phyloP scores from a whole-genome alignment of 1,284 basidiomycete species.

The Puccinia polysora region DNA sequence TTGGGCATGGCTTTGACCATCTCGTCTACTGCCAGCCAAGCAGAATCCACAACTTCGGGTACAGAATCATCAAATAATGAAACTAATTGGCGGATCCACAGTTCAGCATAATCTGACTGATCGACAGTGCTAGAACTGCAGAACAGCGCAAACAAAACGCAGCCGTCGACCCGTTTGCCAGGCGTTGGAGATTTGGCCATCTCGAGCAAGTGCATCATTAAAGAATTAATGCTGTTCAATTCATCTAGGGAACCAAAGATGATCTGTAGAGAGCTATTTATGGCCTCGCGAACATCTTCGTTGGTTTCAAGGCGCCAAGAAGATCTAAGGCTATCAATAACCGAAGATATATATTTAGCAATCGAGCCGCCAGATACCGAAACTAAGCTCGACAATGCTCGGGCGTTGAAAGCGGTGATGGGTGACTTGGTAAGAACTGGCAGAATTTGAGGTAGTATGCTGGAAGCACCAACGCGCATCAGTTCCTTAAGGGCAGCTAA shows the following conservation, averaged over 20 bases:
- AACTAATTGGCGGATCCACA: constrained; percentile 92
- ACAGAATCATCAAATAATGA: constrained; percentile 76
- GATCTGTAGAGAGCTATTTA: constrained; percentile 70
- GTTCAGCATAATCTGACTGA: constrained; percentile 68
- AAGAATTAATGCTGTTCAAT: constrained; percentile 74
- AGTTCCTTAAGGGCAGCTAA: constrained; percentile 84
- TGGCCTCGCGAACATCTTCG: constrained; percentile 66
- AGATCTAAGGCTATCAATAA: constrained; percentile 66
- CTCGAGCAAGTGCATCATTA: constrained; percentile 82
- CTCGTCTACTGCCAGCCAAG: constrained; percentile 75
- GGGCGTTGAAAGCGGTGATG: constrained; percentile 93
- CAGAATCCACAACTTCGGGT: constrained; percentile 70
- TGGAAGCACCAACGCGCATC: constrained; percentile 70
- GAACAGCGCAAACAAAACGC: constrained; percentile 71
- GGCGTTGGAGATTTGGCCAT: constrained; percentile 72
- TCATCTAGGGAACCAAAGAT: constrained; percentile 74
- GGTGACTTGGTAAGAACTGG: constrained; percentile 85
- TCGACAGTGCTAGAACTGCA: constrained; percentile 63
- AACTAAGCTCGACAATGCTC: constrained; percentile 81
- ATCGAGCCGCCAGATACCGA: constrained; percentile 92
- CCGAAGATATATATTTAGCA: constrained; percentile 72
- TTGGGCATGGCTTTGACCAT: constrained; percentile 89
- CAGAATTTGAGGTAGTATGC: constrained; percentile 96
- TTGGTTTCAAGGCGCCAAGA: constrained; percentile 61
- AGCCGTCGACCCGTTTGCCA: constrained; percentile 69